phyloP scores from a whole-genome alignment of 2,329 filamentous ascomycete genomes.

The Nemania abortiva region DNA sequence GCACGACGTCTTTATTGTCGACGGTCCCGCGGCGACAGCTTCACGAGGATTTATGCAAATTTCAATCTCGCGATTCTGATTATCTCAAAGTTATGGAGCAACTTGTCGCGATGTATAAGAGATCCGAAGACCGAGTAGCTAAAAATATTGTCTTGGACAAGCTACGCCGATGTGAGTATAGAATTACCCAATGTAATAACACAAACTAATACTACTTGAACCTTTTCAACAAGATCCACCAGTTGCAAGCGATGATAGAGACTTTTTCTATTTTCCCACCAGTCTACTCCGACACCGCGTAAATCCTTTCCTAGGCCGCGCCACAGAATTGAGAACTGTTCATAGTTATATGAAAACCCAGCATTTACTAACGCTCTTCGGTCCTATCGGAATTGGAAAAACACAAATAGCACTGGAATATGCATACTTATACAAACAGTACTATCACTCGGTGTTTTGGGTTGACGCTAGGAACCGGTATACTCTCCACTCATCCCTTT shows the following conservation, averaged over 20 bases:
- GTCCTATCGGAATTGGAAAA: not conserved
- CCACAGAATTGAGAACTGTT: not conserved
- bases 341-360: not conserved
- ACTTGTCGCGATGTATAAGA: not conserved
- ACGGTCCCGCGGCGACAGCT: not conserved
- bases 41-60: slow-evolving; percentile 1
- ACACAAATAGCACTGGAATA: not conserved
- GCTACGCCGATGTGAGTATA: not conserved
- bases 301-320: not conserved
- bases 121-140: not conserved
- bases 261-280: not conserved
- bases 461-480: not conserved
- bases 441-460: not conserved
- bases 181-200: too few species aligned
- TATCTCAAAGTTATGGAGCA: not conserved
- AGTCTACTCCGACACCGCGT: not conserved
- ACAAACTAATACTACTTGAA: not conserved
- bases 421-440: not conserved
- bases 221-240: not conserved
- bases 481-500: not conserved
- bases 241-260: not conserved
- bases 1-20: not conserved
- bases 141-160: not conserved
- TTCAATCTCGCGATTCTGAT: not conserved
- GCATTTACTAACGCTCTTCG: not conserved